Conservation (phyloP, 2,329 filamentous ascomycete genomes). For the Cephalotrichum gorgonifer region DNA sequence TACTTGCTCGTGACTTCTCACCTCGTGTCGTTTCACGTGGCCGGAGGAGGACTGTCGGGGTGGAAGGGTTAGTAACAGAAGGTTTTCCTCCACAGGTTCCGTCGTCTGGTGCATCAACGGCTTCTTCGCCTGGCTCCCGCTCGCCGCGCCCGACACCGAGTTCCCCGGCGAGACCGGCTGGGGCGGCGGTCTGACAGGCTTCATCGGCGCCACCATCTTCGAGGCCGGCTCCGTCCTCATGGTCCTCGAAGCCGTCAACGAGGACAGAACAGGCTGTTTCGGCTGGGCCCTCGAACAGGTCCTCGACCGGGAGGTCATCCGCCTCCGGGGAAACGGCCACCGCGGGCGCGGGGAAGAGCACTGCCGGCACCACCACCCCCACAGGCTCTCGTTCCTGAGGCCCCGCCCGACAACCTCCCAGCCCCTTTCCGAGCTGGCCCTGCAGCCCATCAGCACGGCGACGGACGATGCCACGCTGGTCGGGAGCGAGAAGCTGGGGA, state of each 20-base stretch:
- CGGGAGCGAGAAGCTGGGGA: constrained; percentile 4
- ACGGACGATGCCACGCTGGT: neutral
- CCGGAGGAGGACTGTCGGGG: no score
- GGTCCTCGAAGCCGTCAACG: constrained; percentile 59
- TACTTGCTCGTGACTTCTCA: no score
- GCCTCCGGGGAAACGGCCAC: constrained; percentile 9
- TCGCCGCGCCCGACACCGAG: constrained; percentile 37
- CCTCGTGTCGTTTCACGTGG: no score
- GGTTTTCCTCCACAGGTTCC: constrained; percentile 21
- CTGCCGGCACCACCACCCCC: constrained; percentile 17
- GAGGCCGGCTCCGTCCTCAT: constrained; percentile 53
- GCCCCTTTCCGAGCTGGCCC: no score
- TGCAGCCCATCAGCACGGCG: no score
- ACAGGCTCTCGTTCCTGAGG: constrained; percentile 13
- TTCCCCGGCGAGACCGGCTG: constrained; percentile 41
- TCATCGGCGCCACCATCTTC: constrained; percentile 59
- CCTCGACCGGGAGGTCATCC: constrained; percentile 15
- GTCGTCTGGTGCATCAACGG: constrained; percentile 48
- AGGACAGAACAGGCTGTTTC: constrained; percentile 54
- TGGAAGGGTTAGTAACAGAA: neutral
- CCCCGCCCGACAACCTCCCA: neutral
- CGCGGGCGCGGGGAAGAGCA: no score
- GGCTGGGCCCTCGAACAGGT: constrained; percentile 55
- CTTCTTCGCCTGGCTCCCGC: constrained; percentile 54
- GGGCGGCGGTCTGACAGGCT: constrained; percentile 51